Evolutionary conservation across 129 eudicot genomes (phyloP).

Genomic region (Logfia minima): DNA sequence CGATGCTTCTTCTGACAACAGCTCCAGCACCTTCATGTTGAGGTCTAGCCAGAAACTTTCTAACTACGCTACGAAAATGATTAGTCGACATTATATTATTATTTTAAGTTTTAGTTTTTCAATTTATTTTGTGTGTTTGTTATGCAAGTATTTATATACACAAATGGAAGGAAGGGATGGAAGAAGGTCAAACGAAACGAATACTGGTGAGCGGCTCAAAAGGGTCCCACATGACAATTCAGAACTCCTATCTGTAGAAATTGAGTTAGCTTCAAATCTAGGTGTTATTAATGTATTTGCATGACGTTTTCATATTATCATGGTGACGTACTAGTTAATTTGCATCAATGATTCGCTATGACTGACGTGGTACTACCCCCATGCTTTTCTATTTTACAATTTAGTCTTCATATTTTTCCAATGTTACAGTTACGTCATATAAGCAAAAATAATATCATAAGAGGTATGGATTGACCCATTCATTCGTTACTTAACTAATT

Average conservation of each 20-base stretch:
- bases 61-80: slow-evolving; percentile 51
- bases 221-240: slow-evolving; percentile 11
- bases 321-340: slow-evolving; percentile 1
- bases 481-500: too few relatives aligned
- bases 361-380: slow-evolving; percentile 20
- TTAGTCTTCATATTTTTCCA: background rate
- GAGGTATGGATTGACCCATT: too few relatives aligned
- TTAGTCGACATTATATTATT: slow-evolving; percentile 28
- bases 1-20: slow-evolving; percentile 70
- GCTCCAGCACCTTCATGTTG: slow-evolving; percentile 87
- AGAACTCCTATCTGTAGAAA: background rate
- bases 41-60: slow-evolving; percentile 67
- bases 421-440: too few relatives aligned
- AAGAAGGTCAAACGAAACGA: slow-evolving; percentile 27
- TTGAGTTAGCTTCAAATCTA: slow-evolving; percentile 14
- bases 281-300: slow-evolving; percentile 17
- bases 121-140: slow-evolving; percentile 3
- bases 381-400: too few relatives aligned
- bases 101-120: background rate
- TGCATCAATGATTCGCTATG: slow-evolving; percentile 24
- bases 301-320: slow-evolving; percentile 20
- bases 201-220: slow-evolving; percentile 15
- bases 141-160: slow-evolving; percentile 17
- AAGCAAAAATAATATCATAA: too few relatives aligned
- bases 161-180: background rate